phyloP scores from a whole-genome alignment of 805 yeast species.

The Hagleromyces aurorensis region DNA sequence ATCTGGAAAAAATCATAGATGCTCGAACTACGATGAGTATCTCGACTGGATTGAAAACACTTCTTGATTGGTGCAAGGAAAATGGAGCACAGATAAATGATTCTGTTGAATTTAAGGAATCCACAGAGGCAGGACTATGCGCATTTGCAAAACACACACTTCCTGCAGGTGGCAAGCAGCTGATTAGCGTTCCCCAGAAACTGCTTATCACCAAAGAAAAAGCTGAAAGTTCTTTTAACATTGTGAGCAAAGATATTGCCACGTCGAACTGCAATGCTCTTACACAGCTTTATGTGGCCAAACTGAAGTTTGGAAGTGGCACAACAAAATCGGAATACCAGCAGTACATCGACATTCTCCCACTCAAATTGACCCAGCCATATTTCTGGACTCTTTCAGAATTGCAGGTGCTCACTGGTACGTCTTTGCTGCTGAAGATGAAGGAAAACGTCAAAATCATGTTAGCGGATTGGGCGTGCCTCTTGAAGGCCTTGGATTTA shows the following conservation, averaged over 20 bases:
- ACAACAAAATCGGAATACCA: constrained; percentile 21
- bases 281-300: constrained; percentile 35
- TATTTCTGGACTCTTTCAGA: constrained; percentile 55
- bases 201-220: constrained; percentile 33
- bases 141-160: constrained; percentile 22
- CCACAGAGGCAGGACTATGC: constrained; percentile 29
- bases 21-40: no score
- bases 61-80: constrained; percentile 33
- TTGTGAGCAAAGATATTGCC: constrained; percentile 3
- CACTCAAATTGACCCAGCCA: constrained; percentile 50
- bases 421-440: constrained; percentile 57
- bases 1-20: no score
- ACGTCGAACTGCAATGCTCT: constrained; percentile 26
- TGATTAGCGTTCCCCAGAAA: constrained; percentile 34
- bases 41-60: no score
- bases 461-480: constrained; percentile 50
- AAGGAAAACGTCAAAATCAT: constrained; percentile 38
- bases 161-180: constrained; percentile 8
- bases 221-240: constrained; percentile 21
- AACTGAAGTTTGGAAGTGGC: constrained; percentile 34
- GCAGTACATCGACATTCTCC: constrained; percentile 45
- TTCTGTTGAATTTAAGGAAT: constrained; percentile 28
- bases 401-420: constrained; percentile 47
- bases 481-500: constrained; percentile 7
- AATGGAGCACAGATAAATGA: constrained; percentile 35